Evolutionary conservation across 192 early-diverging fungal species (phyloP), one percentile per base, ranked within the genome.

Genomic region (Coemansia sp.): DNA sequence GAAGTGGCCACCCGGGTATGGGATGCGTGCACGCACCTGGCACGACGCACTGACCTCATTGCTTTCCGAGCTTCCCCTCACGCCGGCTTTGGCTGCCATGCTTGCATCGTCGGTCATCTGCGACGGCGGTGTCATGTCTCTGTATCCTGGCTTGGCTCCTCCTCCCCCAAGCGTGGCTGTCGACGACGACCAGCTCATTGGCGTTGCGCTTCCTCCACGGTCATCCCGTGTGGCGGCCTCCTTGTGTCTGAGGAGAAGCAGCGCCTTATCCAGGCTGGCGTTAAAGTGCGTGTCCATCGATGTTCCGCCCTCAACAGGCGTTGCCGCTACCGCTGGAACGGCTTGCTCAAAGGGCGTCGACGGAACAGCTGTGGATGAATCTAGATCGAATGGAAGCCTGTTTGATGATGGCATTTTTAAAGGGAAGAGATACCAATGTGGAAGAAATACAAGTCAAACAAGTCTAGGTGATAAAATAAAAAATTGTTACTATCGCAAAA

Each of bases 1-100:
- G 73, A 92, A 89, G 69, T 92, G 89, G 15, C 91, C 90, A 20
- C 89, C 88, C 16, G 85, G 85, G 23, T 92, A 92, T 7, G 94
- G 92, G 60, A 95, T 92, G 4, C 94, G 83, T 10, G 92, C 90
- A 33, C 90, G 83, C 16, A 92, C 94, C 65, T 87, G 72, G 66
- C 75, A 77, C 24, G 76, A 44, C 38, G 39, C 39, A 41, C 39
- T 12, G 30, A 30, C 30, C 30, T 30, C 30, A 3, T 30, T 30
- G 30, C 30, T 30, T 30, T 30, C 30, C 30, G 30, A 30, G 30
- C 3, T 30, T 3, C 30, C 1, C 30, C 3, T 3, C 30, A 30
- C 30, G 30, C 30, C 30, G 30, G 30, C 30, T 30, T 30, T 30
- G 3, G 1, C 30, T 3, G 30, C 30, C 3, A 30, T 41, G 5